These are phyloP conservation scores for Termitomyces sp. DNA, from an alignment of 768 basidiomycete genomes.

Conservation along the genomic window DNA sequence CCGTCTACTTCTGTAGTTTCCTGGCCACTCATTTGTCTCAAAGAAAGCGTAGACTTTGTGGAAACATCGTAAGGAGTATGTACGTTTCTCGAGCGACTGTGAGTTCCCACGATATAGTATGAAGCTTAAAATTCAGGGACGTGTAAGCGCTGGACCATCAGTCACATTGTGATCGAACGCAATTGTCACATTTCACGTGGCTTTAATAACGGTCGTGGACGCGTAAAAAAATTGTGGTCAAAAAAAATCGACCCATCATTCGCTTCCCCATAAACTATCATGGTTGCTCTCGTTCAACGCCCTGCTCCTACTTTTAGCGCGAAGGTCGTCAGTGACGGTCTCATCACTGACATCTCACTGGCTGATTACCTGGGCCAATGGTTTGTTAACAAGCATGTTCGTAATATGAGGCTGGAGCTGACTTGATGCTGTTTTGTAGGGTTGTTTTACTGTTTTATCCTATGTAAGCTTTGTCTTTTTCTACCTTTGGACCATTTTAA, in stretches of 20 bases:
- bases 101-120: too few species aligned
- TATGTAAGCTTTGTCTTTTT: slow-evolving; percentile 47
- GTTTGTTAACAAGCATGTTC: slow-evolving; percentile 32
- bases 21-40: too few species aligned
- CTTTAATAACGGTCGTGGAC: slow-evolving; percentile 15
- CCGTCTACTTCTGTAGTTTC: too few species aligned
- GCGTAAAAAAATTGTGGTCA: slow-evolving; percentile 10
- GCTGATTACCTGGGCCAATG: slow-evolving; percentile 77
- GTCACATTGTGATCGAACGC: background rate
- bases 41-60: too few species aligned
- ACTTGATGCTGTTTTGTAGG: slow-evolving; percentile 38
- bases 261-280: slow-evolving; percentile 15
- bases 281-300: slow-evolving; percentile 71
- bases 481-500: background rate
- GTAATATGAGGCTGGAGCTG: slow-evolving; percentile 1
- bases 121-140: too few species aligned
- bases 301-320: slow-evolving; percentile 81
- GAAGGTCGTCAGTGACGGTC: slow-evolving; percentile 68
- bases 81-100: too few species aligned
- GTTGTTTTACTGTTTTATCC: slow-evolving; percentile 95
- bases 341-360: slow-evolving; percentile 76
- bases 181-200: background rate
- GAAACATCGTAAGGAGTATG: too few species aligned
- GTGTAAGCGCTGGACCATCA: background rate
- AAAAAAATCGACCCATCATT: background rate